phyloP scores from a whole-genome alignment of 495 filamentous ascomycete species.

The Talaromyces ruber region DNA sequence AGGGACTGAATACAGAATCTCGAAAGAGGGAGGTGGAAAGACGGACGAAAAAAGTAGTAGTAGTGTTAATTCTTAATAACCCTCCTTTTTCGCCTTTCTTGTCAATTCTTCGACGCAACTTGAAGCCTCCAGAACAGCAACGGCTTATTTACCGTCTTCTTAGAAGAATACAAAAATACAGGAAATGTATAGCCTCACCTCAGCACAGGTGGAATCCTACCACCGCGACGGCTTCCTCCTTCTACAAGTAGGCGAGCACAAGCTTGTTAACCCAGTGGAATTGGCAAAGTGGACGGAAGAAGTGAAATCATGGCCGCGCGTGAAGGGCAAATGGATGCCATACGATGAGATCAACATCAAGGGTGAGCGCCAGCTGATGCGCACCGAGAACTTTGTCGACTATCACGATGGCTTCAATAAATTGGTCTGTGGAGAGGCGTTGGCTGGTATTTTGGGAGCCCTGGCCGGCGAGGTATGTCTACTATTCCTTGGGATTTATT shows the following conservation, averaged over 20 bases:
- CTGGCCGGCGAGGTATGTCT: conserved; percentile 20
- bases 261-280: conserved; percentile 16
- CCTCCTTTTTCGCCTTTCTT: background rate
- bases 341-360: conserved; percentile 35
- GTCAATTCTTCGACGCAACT: background rate
- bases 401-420: conserved; percentile 26
- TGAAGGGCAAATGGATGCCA: conserved; percentile 34
- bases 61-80: background rate
- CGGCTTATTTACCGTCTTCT: background rate
- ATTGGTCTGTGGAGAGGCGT: conserved; percentile 23
- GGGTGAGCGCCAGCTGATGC: conserved; percentile 31
- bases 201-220: conserved; percentile 23
- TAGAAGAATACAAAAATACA: background rate
- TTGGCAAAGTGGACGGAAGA: conserved; percentile 31
- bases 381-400: conserved; percentile 35
- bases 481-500: background rate
- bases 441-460: conserved; percentile 24
- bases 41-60: background rate
- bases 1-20: background rate
- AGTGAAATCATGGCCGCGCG: conserved; percentile 27
- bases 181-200: conserved; percentile 13
- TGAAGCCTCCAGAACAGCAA: background rate
- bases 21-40: background rate
- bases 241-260: conserved; percentile 20
- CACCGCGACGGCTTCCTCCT: conserved; percentile 30